Percentiles rank a stretch among this genome's conserved stretches.
Evolutionary conservation across 768 basidiomycete species (phyloP).

Genomic region (Fomitopsis pulvina): DNA sequence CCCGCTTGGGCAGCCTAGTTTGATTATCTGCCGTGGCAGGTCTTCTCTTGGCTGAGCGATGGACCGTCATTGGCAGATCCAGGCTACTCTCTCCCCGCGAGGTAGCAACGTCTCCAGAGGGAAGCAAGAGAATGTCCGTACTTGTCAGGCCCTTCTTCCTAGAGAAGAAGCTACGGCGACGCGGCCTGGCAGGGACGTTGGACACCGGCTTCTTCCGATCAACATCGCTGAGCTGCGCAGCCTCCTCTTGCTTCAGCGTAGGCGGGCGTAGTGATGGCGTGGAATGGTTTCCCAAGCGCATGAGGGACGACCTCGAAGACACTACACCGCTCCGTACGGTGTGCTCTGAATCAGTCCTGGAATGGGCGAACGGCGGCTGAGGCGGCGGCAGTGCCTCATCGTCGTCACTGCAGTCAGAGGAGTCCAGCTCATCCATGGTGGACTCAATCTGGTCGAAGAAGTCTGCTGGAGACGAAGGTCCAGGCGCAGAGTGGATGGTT

Average conservation of each 20-base stretch:
- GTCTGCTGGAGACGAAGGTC: slow-evolving; percentile 56
- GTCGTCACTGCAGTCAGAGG: slow-evolving; percentile 54
- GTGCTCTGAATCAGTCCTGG: slow-evolving; percentile 1
- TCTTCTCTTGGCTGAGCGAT: not conserved
- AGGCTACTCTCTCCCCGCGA: not conserved
- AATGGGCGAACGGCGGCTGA: slow-evolving; percentile 12
- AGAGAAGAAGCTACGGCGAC: slow-evolving; percentile 37
- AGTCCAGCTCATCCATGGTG: slow-evolving; percentile 71
- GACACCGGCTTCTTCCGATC: slow-evolving; percentile 46
- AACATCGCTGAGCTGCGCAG: slow-evolving; percentile 13
- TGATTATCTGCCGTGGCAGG: slow-evolving; percentile 15
- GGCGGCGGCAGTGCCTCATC: slow-evolving; percentile 15
- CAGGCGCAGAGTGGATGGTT: slow-evolving; percentile 54
- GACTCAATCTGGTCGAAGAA: slow-evolving; percentile 74
- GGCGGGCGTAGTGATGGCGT: slow-evolving; percentile 50
- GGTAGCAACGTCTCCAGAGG: slow-evolving; percentile 11
- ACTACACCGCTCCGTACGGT: slow-evolving; percentile 1
- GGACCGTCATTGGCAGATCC: not conserved
- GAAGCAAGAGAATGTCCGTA: slow-evolving; percentile 18
- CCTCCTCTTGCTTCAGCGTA: slow-evolving; percentile 3
- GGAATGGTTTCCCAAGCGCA: slow-evolving; percentile 64
- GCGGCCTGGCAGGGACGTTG: slow-evolving; percentile 36
- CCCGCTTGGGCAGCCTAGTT: slow-evolving; percentile 36
- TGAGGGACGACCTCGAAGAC: slow-evolving; percentile 31
- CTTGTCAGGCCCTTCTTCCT: slow-evolving; percentile 28